Conservation (phyloP, 2,329 filamentous ascomycete genomes). For the Claviceps pusilla region DNA sequence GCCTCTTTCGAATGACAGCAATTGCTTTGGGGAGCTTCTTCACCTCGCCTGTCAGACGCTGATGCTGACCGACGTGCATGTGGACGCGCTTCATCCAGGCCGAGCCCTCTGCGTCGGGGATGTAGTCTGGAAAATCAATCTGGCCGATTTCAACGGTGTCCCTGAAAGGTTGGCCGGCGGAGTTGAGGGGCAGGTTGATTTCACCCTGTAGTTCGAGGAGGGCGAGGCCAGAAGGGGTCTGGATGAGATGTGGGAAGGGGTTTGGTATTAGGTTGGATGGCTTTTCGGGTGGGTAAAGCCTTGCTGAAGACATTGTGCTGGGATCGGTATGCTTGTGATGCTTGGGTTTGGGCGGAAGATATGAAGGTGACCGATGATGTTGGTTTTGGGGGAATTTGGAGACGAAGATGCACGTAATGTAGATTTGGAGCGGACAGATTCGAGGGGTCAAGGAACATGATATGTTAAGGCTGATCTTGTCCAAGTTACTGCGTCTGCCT, state of each 20-base stretch:
- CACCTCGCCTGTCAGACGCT: slow-evolving; percentile 76
- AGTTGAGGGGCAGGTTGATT: slow-evolving; percentile 53
- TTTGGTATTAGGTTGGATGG: slow-evolving; percentile 15
- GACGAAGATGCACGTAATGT: background rate
- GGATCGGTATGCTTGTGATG: background rate
- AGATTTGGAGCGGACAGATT: background rate
- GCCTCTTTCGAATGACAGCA: slow-evolving; percentile 55
- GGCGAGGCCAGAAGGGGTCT: slow-evolving; percentile 78
- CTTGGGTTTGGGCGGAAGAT: background rate
- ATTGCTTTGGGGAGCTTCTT: slow-evolving; percentile 70
- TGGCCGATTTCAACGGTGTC: slow-evolving; percentile 42
- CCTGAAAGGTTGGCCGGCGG: slow-evolving; percentile 15
- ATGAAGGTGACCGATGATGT: background rate
- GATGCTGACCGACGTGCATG: slow-evolving; percentile 76
- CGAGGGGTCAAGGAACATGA: background rate
- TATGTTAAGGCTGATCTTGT: background rate
- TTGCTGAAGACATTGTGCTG: slow-evolving; percentile 19
- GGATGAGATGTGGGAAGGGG: slow-evolving; percentile 66
- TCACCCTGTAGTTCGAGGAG: slow-evolving; percentile 86
- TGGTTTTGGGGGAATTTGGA: background rate
- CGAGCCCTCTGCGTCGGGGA: slow-evolving; percentile 30
- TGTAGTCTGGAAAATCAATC: slow-evolving; percentile 65
- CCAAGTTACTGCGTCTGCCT: background rate
- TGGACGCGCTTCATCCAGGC: slow-evolving; percentile 86
- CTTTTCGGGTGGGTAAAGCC: slow-evolving; percentile 26